These are phyloP conservation scores for Oryza australiensis DNA, from an alignment of 176 grass and related monocot species.

Conservation along the genomic window DNA sequence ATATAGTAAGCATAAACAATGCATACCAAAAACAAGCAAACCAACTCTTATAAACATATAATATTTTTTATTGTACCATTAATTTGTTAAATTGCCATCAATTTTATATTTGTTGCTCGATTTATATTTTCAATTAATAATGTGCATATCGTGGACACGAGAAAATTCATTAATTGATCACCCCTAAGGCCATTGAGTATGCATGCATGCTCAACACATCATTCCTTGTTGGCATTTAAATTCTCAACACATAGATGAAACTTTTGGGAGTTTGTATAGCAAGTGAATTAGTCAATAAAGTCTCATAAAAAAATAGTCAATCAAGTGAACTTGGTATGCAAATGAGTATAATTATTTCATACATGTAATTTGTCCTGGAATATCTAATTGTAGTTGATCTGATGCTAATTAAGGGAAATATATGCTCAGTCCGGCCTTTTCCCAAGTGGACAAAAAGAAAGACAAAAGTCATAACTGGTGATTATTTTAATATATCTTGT, in stretches of 20 bases:
- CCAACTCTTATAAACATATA: not conserved
- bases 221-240: no score
- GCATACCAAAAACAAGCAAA: not conserved
- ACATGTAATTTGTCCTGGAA: not conserved
- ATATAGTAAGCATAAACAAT: not conserved
- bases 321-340: not conserved
- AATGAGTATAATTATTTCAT: not conserved
- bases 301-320: not conserved
- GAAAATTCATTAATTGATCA: no score
- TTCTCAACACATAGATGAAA: no score
- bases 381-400: not conserved
- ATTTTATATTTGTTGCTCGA: no score
- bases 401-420: not conserved
- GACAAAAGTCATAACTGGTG: not conserved
- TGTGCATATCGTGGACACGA: no score
- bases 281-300: not conserved
- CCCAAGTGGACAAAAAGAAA: slow-evolving; percentile 38
- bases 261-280: no score
- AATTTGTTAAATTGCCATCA: no score
- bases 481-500: slow-evolving; percentile 12
- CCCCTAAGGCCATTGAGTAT: no score
- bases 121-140: no score
- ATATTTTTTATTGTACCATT: not conserved
- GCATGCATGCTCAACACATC: no score
- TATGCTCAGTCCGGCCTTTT: slow-evolving; percentile 9